Percentiles rank a stretch among this genome's conserved stretches.
phyloP scores from a whole-genome alignment of 805 yeast species.

The Yamadazyma akitaensis region DNA sequence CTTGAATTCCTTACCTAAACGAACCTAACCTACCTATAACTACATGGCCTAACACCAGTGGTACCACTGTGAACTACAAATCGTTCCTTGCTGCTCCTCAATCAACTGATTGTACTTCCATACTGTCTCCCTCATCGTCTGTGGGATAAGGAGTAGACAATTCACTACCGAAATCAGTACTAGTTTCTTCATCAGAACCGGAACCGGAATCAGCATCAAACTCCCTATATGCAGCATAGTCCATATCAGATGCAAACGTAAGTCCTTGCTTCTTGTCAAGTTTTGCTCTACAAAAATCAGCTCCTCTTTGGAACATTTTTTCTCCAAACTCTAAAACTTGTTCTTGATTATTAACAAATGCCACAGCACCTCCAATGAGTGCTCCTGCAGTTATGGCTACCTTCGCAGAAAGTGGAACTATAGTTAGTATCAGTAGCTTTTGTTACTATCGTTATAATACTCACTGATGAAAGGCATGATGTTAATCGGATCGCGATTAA shows the following conservation, averaged over 20 bases:
- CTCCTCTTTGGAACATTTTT: constrained; percentile 26
- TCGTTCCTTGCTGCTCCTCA: not conserved
- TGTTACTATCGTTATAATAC: not conserved
- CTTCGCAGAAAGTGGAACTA: constrained; percentile 34
- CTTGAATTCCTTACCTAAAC: not conserved
- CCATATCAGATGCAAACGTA: constrained; percentile 9
- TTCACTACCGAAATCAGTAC: constrained; percentile 1
- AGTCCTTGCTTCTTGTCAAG: constrained; percentile 4
- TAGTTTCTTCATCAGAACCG: constrained; percentile 3
- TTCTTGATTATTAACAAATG: constrained; percentile 27
- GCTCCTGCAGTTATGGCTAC: constrained; percentile 32
- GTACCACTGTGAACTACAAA: too few relatives aligned
- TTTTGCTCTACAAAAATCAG: constrained; percentile 23
- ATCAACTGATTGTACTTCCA: constrained; percentile 10
- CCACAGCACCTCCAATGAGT: constrained; percentile 32
- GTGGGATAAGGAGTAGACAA: constrained; percentile 4
- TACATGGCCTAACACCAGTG: not conserved
- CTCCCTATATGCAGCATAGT: constrained; percentile 5
- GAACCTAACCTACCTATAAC: not conserved
- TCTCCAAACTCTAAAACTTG: constrained; percentile 28
- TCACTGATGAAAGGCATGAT: constrained; percentile 10
- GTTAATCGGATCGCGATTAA: not conserved
- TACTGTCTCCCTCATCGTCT: constrained; percentile 12
- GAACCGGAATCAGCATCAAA: constrained; percentile 5
- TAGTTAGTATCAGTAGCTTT: not conserved